These are phyloP conservation scores for Aureobasidium subglaciale DNA, from an alignment of 2,329 filamentous ascomycete species.

Conservation along the genomic window DNA sequence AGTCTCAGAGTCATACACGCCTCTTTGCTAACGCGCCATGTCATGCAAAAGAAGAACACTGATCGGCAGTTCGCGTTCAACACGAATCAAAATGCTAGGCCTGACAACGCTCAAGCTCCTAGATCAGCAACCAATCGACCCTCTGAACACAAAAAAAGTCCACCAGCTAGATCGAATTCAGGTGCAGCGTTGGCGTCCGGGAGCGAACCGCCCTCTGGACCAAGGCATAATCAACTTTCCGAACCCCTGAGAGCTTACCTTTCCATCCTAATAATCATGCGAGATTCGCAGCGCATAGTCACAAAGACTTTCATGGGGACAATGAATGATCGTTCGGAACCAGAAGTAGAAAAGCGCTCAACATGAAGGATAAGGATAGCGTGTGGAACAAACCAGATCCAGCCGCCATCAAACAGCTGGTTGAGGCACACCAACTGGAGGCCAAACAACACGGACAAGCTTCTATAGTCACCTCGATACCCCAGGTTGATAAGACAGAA, in stretches of 20 bases:
- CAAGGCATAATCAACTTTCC: neutral
- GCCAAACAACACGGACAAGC: neutral
- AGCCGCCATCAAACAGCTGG: neutral
- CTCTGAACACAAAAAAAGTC: too few relatives aligned
- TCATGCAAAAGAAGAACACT: too few relatives aligned
- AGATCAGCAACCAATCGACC: too few relatives aligned
- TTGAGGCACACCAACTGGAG: neutral
- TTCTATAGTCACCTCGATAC: neutral
- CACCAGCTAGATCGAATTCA: too few relatives aligned
- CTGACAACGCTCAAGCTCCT: too few relatives aligned
- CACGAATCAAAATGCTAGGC: too few relatives aligned
- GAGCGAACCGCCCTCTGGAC: too few relatives aligned
- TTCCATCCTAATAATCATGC: neutral
- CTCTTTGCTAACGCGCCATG: too few relatives aligned
- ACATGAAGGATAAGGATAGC: neutral
- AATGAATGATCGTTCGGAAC: neutral
- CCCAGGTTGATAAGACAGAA: neutral
- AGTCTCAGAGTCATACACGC: too few relatives aligned
- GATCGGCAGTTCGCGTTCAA: too few relatives aligned
- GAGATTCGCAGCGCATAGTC: neutral
- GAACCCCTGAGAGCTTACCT: neutral
- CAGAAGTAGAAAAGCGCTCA: neutral
- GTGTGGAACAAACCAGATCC: neutral
- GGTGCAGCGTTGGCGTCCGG: too few relatives aligned
- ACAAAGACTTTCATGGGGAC: neutral